These are phyloP conservation scores for Lactifluus volemus DNA, from an alignment of 768 basidiomycete genomes.

Conservation along the genomic window DNA sequence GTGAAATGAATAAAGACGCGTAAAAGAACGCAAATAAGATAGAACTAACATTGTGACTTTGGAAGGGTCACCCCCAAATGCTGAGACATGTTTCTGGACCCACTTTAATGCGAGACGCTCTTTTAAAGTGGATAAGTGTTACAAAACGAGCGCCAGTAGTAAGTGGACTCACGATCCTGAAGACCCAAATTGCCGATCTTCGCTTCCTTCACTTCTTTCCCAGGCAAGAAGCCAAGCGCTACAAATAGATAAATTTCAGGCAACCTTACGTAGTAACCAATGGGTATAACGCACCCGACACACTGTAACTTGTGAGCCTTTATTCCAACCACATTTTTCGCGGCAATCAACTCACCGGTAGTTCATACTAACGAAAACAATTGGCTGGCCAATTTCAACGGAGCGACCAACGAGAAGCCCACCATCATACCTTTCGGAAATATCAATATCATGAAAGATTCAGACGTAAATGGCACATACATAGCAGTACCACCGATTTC, in stretches of 20 bases:
- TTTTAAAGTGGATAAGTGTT: conserved; percentile 21
- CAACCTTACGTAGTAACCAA: too few relatives aligned
- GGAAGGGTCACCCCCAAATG: conserved; percentile 56
- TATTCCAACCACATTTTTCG: too few relatives aligned
- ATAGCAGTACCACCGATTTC: conserved; percentile 7
- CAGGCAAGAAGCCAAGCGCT: conserved; percentile 45
- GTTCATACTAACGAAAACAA: conserved; percentile 25
- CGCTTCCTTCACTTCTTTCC: conserved; percentile 43
- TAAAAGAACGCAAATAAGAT: conserved; percentile 1
- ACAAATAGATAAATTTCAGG: neutral
- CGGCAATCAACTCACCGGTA: conserved; percentile 19
- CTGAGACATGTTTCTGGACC: conserved; percentile 55
- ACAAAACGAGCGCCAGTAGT: neutral
- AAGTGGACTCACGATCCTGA: conserved; percentile 44
- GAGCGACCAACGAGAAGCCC: conserved; percentile 20
- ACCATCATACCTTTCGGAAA: conserved; percentile 20
- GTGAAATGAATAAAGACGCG: neutral
- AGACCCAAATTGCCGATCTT: conserved; percentile 58
- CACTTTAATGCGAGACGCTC: conserved; percentile 52
- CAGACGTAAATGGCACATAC: conserved; percentile 1
- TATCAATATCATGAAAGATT: too few relatives aligned
- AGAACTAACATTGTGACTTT: conserved; percentile 47
- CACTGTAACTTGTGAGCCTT: too few relatives aligned
- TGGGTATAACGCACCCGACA: too few relatives aligned
- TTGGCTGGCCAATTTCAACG: conserved; percentile 20